These are phyloP conservation scores for Erythrobasidium yunnanense DNA, from an alignment of 768 basidiomycete species.

Conservation along the genomic window DNA sequence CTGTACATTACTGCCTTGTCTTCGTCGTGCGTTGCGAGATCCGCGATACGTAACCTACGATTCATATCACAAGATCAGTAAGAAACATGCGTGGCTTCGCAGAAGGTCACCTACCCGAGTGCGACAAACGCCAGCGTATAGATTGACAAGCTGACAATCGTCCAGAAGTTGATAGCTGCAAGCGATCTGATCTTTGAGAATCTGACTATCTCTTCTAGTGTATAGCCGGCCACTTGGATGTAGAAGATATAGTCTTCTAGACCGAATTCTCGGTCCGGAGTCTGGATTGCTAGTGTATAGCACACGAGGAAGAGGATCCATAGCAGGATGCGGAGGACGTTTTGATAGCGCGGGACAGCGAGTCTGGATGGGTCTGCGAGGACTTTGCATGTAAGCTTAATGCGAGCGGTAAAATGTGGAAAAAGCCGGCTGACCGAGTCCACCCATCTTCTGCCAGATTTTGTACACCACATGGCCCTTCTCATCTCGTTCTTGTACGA, in stretches of 20 bases:
- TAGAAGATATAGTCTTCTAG: constrained; percentile 34
- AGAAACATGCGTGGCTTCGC: no score
- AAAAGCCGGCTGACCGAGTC: constrained; percentile 24
- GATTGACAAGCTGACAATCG: constrained; percentile 32
- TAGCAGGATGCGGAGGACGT: constrained; percentile 35
- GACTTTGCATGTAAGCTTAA: not conserved
- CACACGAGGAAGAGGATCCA: constrained; percentile 37
- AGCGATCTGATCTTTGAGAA: constrained; percentile 27
- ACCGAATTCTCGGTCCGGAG: constrained; percentile 36
- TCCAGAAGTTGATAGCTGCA: constrained; percentile 34
- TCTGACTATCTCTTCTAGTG: constrained; percentile 34
- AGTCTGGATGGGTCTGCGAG: constrained; percentile 28
- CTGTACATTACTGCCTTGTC: constrained; percentile 25
- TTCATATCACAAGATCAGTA: no score
- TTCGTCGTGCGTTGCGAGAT: constrained; percentile 23
- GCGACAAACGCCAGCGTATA: constrained; percentile 33
- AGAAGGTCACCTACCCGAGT: not conserved
- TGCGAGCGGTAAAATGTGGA: not conserved
- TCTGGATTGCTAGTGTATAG: constrained; percentile 37
- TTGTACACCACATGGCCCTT: constrained; percentile 31
- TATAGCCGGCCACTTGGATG: constrained; percentile 34
- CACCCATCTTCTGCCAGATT: not conserved
- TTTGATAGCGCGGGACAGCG: constrained; percentile 38
- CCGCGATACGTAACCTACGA: constrained; percentile 32
- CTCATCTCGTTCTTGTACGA: constrained; percentile 34